phyloP scores from a whole-genome alignment of 2,329 filamentous ascomycete species.

The Colletotrichum gigasporum region DNA sequence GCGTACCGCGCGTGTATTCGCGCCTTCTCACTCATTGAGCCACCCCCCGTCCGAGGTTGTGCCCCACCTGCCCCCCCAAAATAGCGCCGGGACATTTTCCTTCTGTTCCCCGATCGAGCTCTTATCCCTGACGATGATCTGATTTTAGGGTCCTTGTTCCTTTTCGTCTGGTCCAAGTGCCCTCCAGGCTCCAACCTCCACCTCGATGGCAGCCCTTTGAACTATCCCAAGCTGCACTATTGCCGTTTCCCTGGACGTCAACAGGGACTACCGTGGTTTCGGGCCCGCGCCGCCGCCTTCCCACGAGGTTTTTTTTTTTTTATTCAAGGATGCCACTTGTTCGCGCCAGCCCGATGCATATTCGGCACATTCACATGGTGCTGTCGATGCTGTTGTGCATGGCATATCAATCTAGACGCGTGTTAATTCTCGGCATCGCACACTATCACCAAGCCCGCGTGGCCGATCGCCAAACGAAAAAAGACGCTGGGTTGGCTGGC shows the following conservation, averaged over 20 bases:
- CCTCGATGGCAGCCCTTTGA: too few species aligned
- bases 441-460: too few species aligned
- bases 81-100: slow-evolving; percentile 28
- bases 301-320: not conserved
- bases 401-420: too few species aligned
- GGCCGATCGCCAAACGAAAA: not conserved
- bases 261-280: slow-evolving; percentile 10
- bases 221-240: not conserved
- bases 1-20: not conserved
- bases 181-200: not conserved
- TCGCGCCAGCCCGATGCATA: slow-evolving; percentile 1
- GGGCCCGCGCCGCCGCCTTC: slow-evolving; percentile 13
- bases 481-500: not conserved
- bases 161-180: slow-evolving; percentile 13
- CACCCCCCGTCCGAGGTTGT: not conserved
- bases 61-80: slow-evolving; percentile 21
- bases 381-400: too few species aligned
- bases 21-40: not conserved
- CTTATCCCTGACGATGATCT: slow-evolving; percentile 28
- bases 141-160: slow-evolving; percentile 13
- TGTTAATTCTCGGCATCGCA: not conserved
- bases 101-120: slow-evolving; percentile 29
- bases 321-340: slow-evolving; percentile 10
- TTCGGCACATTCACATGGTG: not conserved
- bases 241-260: slow-evolving; percentile 7